Conservation (phyloP, 106 monocot genomes). For the Dioscorea zingiberensis region DNA sequence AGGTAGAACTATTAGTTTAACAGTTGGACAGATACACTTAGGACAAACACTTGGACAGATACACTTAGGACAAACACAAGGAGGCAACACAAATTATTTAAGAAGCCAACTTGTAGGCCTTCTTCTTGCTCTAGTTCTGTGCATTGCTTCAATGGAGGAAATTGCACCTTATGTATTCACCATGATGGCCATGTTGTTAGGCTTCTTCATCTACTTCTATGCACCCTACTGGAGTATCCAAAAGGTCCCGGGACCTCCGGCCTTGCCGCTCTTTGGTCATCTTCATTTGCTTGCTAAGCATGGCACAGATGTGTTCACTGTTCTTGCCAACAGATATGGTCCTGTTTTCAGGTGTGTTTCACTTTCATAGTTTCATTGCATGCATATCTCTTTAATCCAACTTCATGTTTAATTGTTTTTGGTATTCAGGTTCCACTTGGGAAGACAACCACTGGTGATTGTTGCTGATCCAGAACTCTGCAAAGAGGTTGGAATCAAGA, state of each 20-base stretch:
- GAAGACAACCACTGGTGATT: constrained; percentile 59
- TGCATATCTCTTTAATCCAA: background rate
- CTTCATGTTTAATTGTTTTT: no score
- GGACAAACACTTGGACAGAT: no score
- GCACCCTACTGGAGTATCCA: constrained; percentile 39
- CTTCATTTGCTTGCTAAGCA: constrained; percentile 47
- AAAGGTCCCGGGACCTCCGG: constrained; percentile 54
- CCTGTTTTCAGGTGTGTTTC: constrained; percentile 36
- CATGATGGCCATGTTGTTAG: constrained; percentile 3
- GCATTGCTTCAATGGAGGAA: no score
- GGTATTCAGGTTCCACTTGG: constrained; percentile 63
- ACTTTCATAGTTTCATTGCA: background rate
- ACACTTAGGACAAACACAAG: no score
- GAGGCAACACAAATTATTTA: no score
- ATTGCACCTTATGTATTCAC: constrained; percentile 2
- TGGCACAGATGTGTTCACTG: constrained; percentile 36
- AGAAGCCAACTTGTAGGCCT: no score
- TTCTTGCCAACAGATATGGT: constrained; percentile 40
- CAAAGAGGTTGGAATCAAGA: constrained; percentile 61
- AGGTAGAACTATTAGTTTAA: no score
- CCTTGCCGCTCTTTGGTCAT: constrained; percentile 44
- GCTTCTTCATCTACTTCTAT: constrained; percentile 40
- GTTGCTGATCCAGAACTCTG: constrained; percentile 61
- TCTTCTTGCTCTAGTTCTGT: no score
- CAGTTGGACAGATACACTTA: no score